phyloP scores from a whole-genome alignment of 495 filamentous ascomycete species.

The Astrocystis sublimbata region DNA sequence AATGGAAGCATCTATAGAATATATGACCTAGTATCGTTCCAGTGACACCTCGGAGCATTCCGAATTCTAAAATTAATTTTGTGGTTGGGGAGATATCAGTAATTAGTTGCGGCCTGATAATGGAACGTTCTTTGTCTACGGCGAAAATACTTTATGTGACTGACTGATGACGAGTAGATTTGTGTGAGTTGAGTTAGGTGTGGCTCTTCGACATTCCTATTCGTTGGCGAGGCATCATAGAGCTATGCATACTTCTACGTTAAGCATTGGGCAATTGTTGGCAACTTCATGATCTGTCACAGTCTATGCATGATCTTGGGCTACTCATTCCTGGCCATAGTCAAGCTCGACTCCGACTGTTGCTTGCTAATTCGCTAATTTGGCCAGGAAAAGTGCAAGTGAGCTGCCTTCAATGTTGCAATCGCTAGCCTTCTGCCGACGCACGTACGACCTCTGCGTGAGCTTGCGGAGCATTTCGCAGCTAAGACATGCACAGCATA shows the following conservation, averaged over 20 bases:
- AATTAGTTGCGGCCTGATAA: not conserved
- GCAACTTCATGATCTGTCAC: too few relatives aligned
- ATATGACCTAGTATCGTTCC: slow-evolving; percentile 3
- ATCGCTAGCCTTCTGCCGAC: slow-evolving; percentile 17
- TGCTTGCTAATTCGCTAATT: not conserved
- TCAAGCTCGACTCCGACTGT: not conserved
- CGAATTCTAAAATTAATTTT: slow-evolving; percentile 14
- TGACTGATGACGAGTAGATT: not conserved
- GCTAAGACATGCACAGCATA: slow-evolving; percentile 10
- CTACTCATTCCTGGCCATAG: not conserved
- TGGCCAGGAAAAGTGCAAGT: not conserved
- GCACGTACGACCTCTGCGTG: slow-evolving; percentile 15
- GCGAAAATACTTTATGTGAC: not conserved
- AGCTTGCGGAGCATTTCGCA: slow-evolving; percentile 13
- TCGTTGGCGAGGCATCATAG: not conserved
- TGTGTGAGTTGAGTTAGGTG: not conserved
- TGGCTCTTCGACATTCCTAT: not conserved
- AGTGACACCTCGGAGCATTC: not conserved
- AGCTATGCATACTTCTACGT: too few relatives aligned
- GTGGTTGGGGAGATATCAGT: not conserved
- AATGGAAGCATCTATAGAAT: slow-evolving; percentile 1
- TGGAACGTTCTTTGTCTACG: not conserved
- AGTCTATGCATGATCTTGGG: not conserved
- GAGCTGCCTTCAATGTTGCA: slow-evolving; percentile 2
- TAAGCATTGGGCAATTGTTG: too few relatives aligned